A percentile compares a stretch with the other conserved stretches of the same genome.
Evolutionary conservation across 1,284 basidiomycete species (phyloP).

Genomic region (Phellopilus nigrolimitatus): DNA sequence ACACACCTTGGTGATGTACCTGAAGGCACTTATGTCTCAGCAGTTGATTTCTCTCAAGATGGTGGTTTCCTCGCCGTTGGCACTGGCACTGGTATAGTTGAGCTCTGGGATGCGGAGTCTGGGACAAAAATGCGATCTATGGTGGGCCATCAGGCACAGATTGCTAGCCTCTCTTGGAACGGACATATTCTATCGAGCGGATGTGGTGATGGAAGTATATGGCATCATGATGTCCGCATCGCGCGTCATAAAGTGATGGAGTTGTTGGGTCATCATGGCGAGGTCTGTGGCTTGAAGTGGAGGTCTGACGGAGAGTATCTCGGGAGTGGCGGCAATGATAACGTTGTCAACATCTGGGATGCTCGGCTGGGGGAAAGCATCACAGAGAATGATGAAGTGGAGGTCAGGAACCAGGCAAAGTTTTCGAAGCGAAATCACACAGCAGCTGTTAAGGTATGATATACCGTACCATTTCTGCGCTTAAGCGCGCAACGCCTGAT

Average conservation of each 20-base stretch:
- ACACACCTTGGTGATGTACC: constrained; percentile 72
- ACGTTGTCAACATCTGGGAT: constrained; percentile 97
- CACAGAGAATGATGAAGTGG: constrained; percentile 46
- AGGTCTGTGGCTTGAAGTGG: constrained; percentile 86
- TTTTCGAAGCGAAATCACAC: constrained; percentile 95
- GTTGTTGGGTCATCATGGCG: constrained; percentile 82
- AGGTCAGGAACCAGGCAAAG: constrained; percentile 64
- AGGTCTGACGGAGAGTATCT: constrained; percentile 81
- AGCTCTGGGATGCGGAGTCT: constrained; percentile 92
- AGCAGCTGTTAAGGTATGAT: constrained; percentile 82
- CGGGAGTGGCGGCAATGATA: constrained; percentile 93
- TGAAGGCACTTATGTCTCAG: constrained; percentile 70
- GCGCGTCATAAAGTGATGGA: constrained; percentile 87
- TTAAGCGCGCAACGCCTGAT: not conserved
- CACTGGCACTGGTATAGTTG: constrained; percentile 80
- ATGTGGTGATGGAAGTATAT: constrained; percentile 87
- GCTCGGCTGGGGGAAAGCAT: constrained; percentile 48
- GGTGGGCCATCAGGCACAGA: constrained; percentile 76
- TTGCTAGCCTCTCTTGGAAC: constrained; percentile 83
- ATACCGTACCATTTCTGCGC: not conserved
- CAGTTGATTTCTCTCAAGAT: constrained; percentile 84
- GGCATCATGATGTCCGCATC: constrained; percentile 90
- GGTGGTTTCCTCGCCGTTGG: constrained; percentile 87
- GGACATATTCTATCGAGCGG: constrained; percentile 84
- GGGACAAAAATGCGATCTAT: constrained; percentile 84